Percentiles rank a stretch among this genome's conserved stretches.
phyloP scores from a whole-genome alignment of 805 yeast species.

The Schizosaccharomyces cryophilus region DNA sequence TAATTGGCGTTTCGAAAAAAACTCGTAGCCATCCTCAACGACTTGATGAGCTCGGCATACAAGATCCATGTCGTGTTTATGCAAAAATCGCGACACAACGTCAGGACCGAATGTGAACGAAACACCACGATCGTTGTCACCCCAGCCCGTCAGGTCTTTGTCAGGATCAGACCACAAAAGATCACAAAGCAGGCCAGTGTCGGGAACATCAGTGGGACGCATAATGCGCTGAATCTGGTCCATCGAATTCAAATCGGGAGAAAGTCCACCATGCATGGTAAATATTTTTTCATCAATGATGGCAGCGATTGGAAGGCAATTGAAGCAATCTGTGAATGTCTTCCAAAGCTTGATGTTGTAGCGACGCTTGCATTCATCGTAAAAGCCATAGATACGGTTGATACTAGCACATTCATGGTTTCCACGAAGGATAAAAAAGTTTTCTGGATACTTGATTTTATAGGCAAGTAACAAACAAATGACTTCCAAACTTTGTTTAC shows the following conservation, averaged over 20 bases:
- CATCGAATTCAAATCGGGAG: slow-evolving; percentile 93
- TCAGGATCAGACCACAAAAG: slow-evolving; percentile 97
- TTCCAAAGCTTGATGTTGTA: slow-evolving; percentile 97
- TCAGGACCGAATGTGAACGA: slow-evolving; percentile 99
- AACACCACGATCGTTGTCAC: slow-evolving; percentile 96
- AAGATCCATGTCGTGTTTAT: slow-evolving; percentile 92
- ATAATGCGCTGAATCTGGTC: slow-evolving; percentile 95
- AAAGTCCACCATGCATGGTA: slow-evolving; percentile 96
- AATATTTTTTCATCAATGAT: slow-evolving; percentile 93
- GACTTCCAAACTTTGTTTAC: slow-evolving; percentile 89
- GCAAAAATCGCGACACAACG: slow-evolving; percentile 84
- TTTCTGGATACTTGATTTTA: slow-evolving; percentile 94
- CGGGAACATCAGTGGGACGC: slow-evolving; percentile 95
- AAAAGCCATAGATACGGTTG: slow-evolving; percentile 91
- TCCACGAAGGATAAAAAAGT: slow-evolving; percentile 88
- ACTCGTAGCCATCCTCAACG: slow-evolving; percentile 96
- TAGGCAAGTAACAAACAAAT: slow-evolving; percentile 82
- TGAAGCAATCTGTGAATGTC: slow-evolving; percentile 93
- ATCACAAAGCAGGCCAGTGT: slow-evolving; percentile 88
- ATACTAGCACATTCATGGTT: slow-evolving; percentile 97
- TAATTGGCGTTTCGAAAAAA: slow-evolving; percentile 82
- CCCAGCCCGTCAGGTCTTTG: slow-evolving; percentile 95
- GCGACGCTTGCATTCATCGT: slow-evolving; percentile 91
- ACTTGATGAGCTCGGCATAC: slow-evolving; percentile 98
- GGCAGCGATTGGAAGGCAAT: slow-evolving; percentile 95